Evolutionary conservation across 2,329 filamentous ascomycete species (phyloP), one percentile per base, ranked within the genome.

Genomic region (Cladosporium austrohemisphaericum): DNA sequence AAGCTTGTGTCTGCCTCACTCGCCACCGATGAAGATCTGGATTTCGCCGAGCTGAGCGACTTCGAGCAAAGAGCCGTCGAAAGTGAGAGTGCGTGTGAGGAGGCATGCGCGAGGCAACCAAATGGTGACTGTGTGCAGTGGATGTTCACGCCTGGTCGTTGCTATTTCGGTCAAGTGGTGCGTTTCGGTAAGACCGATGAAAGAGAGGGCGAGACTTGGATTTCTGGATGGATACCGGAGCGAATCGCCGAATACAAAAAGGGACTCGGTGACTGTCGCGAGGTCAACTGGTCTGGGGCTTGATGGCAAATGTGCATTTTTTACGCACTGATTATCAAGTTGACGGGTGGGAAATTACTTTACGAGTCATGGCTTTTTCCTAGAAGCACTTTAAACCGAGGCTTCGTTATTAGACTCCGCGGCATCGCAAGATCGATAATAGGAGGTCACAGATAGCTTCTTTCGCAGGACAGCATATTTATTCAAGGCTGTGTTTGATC

Each of bases 131-230:
- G 65, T 32, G 51, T 66, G n/a, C 64, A 67, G 52, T 68, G 63
- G 63, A 65, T 65, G 64, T 65, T 54, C 36, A 54, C 55, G 41
- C 58, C 62, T 4, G 65, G 63, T 3, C 52, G 63, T 18, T 68
- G 65, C 51, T 56, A 65, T 37, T 38, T 68, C 46, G 65, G 62
- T 6, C 51, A 57, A 23, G 60, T 62, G 8, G 53, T 67, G 2
- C 52, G 63, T 2, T 59, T 67, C 18, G 65, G 65, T n/a, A 57
- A 56, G 23, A 60, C 55, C 19, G 64, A 68, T 44, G 63, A 64
- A 50, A 44, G 52, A 18, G 57, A 60, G 33, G 49, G 44, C 4
- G 54, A 60, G 29, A 56, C 60, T 32, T 66, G 64, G 64, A 59
- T 49, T 11, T 60, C 59, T 41, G 65, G 65, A 3, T 68, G 65